A percentile compares a stretch with the other conserved stretches of the same genome.
Conservation (phyloP, 768 basidiomycete species). For the Cystofilobasidium ferigula region DNA sequence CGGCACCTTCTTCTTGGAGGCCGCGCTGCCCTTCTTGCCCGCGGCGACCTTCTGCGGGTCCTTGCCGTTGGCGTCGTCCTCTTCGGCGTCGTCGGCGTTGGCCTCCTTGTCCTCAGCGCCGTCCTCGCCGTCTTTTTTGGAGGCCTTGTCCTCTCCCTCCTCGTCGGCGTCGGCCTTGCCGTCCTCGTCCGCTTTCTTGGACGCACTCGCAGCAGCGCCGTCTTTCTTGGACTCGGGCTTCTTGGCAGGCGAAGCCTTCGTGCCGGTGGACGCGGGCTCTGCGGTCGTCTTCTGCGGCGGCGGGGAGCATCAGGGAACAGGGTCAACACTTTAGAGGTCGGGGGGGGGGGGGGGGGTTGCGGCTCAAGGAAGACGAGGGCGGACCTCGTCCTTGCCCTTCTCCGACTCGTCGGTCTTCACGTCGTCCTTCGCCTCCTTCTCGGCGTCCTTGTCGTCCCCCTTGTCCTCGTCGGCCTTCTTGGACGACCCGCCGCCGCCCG, state of each 20-base stretch:
- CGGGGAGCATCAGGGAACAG: neutral
- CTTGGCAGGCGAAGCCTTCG: neutral
- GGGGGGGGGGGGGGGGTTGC: neutral
- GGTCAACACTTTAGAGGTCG: neutral
- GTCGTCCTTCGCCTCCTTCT: too few relatives aligned
- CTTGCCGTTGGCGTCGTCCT: neutral
- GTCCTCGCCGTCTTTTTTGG: neutral
- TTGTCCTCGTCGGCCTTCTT: neutral
- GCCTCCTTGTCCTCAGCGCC: neutral
- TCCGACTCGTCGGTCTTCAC: too few relatives aligned
- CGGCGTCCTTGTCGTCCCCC: neutral
- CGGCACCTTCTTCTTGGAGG: constrained; percentile 11
- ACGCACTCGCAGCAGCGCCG: neutral
- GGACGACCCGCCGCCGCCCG: neutral
- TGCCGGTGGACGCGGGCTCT: neutral
- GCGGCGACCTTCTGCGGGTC: constrained; percentile 2
- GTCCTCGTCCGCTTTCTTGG: neutral
- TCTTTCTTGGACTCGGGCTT: neutral
- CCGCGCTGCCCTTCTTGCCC: constrained; percentile 6
- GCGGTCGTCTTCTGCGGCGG: too few relatives aligned
- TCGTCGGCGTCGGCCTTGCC: neutral
- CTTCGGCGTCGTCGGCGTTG: neutral
- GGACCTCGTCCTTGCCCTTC: too few relatives aligned
- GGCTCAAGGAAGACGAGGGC: neutral
- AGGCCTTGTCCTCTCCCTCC: neutral